These are phyloP conservation scores for Calocybe indica DNA, from an alignment of 768 basidiomycete genomes.

Conservation along the genomic window DNA sequence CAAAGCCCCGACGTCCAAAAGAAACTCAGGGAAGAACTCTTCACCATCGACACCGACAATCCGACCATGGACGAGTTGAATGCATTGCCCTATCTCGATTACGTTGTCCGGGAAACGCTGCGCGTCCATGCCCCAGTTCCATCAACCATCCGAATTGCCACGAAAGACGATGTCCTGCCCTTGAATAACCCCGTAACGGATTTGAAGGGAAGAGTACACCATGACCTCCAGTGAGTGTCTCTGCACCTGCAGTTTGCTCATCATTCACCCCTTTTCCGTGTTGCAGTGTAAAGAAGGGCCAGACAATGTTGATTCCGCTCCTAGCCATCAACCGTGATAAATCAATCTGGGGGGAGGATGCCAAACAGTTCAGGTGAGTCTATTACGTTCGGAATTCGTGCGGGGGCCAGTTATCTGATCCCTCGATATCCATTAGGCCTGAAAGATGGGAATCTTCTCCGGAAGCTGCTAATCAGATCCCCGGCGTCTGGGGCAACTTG, in stretches of 20 bases:
- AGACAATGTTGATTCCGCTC: slow-evolving; percentile 44
- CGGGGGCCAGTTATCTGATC: background rate
- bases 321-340: slow-evolving; percentile 44
- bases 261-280: background rate
- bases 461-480: slow-evolving; percentile 35
- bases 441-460: slow-evolving; percentile 56
- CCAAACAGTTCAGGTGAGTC: slow-evolving; percentile 51
- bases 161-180: slow-evolving; percentile 48
- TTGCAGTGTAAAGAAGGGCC: slow-evolving; percentile 35
- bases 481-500: slow-evolving; percentile 56
- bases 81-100: slow-evolving; percentile 65
- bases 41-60: slow-evolving; percentile 42
- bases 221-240: slow-evolving; percentile 30
- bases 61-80: slow-evolving; percentile 69
- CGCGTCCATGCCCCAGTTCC: slow-evolving; percentile 50
- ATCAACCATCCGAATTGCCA: slow-evolving; percentile 34
- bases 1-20: slow-evolving; percentile 41
- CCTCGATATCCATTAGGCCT: slow-evolving; percentile 40
- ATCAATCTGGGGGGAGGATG: slow-evolving; percentile 59
- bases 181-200: slow-evolving; percentile 40
- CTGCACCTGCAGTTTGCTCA: background rate
- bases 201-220: slow-evolving; percentile 30
- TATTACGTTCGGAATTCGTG: too few species aligned
- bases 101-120: slow-evolving; percentile 53
- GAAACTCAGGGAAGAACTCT: slow-evolving; percentile 54